A percentile compares a stretch with the other conserved stretches of the same genome.
These are phyloP conservation scores for Mortierella sp. DNA, from an alignment of 371 early-diverging fungal species.

Conservation along the genomic window DNA sequence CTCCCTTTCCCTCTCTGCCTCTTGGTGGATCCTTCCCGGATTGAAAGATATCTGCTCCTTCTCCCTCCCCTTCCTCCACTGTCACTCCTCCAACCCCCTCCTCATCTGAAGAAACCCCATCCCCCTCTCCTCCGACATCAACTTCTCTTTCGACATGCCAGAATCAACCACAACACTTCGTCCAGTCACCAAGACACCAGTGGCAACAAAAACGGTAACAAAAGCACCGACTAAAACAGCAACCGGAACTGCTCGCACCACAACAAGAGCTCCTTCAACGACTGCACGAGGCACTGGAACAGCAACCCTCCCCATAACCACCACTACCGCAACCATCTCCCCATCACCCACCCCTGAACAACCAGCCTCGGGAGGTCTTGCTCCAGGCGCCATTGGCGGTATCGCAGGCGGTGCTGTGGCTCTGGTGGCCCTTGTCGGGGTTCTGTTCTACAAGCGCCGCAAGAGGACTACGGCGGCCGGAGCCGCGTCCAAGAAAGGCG, in stretches of 20 bases:
- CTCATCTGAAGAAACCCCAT: background rate
- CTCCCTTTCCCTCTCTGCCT: background rate
- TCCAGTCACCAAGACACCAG: background rate
- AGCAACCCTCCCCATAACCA: background rate
- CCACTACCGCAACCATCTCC: constrained; percentile 5
- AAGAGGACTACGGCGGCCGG: constrained; percentile 26
- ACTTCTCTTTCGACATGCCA: background rate
- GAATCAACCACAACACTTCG: background rate
- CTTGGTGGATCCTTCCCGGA: constrained; percentile 36
- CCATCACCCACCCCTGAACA: constrained; percentile 22
- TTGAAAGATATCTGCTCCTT: constrained; percentile 41
- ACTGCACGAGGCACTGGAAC: constrained; percentile 7
- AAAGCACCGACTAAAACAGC: background rate
- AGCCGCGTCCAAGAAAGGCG: constrained; percentile 1
- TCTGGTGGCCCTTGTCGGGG: constrained; percentile 57
- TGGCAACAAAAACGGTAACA: background rate
- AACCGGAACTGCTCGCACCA: background rate
- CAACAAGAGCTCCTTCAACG: background rate
- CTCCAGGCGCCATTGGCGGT: constrained; percentile 66
- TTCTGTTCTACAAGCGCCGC: constrained; percentile 59
- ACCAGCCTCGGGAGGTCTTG: constrained; percentile 47
- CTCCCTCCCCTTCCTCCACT: background rate
- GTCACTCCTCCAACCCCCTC: background rate
- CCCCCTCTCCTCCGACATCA: constrained; percentile 6
- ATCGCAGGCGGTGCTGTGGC: constrained; percentile 60